phyloP scores from a whole-genome alignment of 768 basidiomycete genomes.

The Calvatia gigantea region DNA sequence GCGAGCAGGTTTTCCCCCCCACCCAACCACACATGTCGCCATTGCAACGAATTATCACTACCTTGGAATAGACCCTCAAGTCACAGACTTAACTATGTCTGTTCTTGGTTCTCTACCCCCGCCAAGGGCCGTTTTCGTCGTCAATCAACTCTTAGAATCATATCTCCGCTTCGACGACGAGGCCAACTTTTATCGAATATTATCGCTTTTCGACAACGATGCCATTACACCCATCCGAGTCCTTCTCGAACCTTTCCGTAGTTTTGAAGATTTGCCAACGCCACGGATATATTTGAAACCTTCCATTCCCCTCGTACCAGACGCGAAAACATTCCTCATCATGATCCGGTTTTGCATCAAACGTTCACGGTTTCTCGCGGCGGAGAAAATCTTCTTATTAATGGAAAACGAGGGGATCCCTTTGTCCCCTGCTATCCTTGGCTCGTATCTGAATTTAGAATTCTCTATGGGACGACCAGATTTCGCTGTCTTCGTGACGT shows the following conservation, averaged over 20 bases:
- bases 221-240: neutral
- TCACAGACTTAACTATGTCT: conserved; percentile 49
- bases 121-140: conserved; percentile 42
- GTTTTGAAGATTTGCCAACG: neutral
- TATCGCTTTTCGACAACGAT: conserved; percentile 42
- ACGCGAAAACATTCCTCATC: conserved; percentile 59
- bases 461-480: conserved; percentile 42
- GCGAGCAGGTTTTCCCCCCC: conserved; percentile 47
- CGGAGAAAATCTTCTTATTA: conserved; percentile 41
- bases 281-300: neutral
- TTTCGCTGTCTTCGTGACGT: conserved; percentile 36
- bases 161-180: conserved; percentile 55
- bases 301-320: conserved; percentile 31
- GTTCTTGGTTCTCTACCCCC: conserved; percentile 38
- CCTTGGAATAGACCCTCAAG: conserved; percentile 53
- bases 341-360: conserved; percentile 54
- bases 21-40: conserved; percentile 56
- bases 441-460: conserved; percentile 57
- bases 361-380: conserved; percentile 39
- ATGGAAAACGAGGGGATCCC: conserved; percentile 41
- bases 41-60: conserved; percentile 56
- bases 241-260: neutral
- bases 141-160: conserved; percentile 69
- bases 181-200: conserved; percentile 38
- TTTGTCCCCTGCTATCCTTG: conserved; percentile 43